These are phyloP conservation scores for Dichomitus squalens DNA, from an alignment of 1,284 basidiomycete genomes.

Conservation along the genomic window DNA sequence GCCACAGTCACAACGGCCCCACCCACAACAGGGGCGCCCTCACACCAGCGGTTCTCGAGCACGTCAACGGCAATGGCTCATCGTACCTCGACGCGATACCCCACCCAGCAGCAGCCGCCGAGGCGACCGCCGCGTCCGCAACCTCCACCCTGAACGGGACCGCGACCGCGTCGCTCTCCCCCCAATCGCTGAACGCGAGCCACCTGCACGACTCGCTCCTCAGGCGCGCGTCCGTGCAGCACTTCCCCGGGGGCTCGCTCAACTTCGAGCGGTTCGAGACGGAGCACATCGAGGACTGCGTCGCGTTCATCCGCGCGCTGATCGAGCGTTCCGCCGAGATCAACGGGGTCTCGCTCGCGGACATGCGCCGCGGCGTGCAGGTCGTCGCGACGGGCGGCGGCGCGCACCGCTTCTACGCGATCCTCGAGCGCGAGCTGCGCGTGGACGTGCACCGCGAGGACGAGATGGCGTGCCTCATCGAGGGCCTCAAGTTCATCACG, in stretches of 20 bases:
- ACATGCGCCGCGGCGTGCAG: conserved; percentile 94
- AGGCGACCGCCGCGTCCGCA: conserved; percentile 13
- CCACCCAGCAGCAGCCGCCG: background rate
- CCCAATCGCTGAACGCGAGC: conserved; percentile 44
- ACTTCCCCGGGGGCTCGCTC: conserved; percentile 94
- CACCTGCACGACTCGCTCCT: conserved; percentile 66
- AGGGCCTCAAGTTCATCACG: conserved; percentile 95
- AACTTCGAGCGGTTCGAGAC: conserved; percentile 99
- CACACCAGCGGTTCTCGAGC: conserved; percentile 77
- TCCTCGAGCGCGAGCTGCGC: conserved; percentile 74
- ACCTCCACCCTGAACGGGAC: conserved; percentile 14
- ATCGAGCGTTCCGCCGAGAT: conserved; percentile 86
- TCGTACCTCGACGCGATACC: conserved; percentile 11
- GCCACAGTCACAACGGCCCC: conserved; percentile 30
- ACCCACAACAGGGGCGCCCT: conserved; percentile 68
- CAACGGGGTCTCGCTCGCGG: conserved; percentile 88
- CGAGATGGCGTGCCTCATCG: conserved; percentile 99
- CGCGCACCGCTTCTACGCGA: conserved; percentile 91
- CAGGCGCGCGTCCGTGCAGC: conserved; percentile 70
- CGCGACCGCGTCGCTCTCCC: conserved; percentile 27
- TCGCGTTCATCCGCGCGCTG: conserved; percentile 86
- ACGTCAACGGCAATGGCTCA: conserved; percentile 31
- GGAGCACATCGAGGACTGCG: conserved; percentile 82
- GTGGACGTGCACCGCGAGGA: conserved; percentile 92
- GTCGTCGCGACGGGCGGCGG: conserved; percentile 99